Base-by-base conservation (phyloP, 2,329 filamentous ascomycete species). In the Xylaria sp. region DNA sequence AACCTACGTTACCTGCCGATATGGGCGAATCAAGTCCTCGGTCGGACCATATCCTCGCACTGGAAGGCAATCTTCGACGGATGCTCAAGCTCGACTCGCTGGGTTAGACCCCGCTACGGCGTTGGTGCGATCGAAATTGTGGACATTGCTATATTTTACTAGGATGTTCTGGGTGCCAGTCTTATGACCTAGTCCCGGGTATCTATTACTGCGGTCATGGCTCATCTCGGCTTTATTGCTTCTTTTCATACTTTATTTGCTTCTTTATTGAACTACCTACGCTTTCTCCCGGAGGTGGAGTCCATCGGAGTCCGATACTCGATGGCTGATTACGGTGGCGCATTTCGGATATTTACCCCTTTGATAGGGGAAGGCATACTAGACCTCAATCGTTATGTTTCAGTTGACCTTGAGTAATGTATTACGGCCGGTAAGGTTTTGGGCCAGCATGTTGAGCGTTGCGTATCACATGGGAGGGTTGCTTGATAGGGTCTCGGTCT, bases 51-150 rank as follows among this genome's bases (percentile, higher is more conserved):
- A 75, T 87, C 45, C 75, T 82, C 53, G 80, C 81, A 11, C 85
- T 88, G 82, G 86, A 88, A 72, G 83, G 87, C 59, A 82, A 82
- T 70, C 82, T 88, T 64, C 82, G 85, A 56, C 82, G 84, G 66
- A 83, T 88, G 62, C 79, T 88, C 68, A 88, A 87, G 57, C 65
- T 79, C 34, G 74, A 75, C 47, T 69, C 76, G 2, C 65, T 69
- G 11, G 58, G 55, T 59, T 74, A 72, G 56, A 61, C 67, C 14
- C 32, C 36, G 58, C 1, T 24, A n/a, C 42, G 14, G 11, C 32
- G 4, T 51, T 34, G 21, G 17, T 19, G 27, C 24, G 32, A 54
- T 56, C n/a, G 48, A 48, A 60, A 39, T 42, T 6, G 32, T 32
- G 45, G 55, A 34, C 61, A 58, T 58, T 60, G 48, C 51, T 42